Evolutionary conservation across 768 basidiomycete species (phyloP), one percentile per base, ranked within the genome.

Genomic region (Tulasnella sp.): DNA sequence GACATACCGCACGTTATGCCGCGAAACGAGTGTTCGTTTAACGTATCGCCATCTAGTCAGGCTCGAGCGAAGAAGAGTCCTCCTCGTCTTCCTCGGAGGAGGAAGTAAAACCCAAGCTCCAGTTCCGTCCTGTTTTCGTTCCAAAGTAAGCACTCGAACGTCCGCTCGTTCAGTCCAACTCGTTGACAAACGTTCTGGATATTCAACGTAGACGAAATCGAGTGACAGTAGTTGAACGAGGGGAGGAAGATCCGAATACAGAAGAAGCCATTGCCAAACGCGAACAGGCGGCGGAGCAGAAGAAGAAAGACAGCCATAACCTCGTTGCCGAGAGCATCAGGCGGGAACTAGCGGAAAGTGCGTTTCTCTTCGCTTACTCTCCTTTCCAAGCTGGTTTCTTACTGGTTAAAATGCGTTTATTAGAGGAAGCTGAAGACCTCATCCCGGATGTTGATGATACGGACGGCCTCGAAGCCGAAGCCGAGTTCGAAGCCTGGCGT

Each of bases 401-500:
- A 42, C 59, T 1, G 9, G 6, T 36, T 35, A 64, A 70, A 9
- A 14, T 69, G 26, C 41, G n/a, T 16, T 42, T 62, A 17, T 36
- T 76, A 98, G 96, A 94, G 85, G 94, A 98, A 79, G 94, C 92
- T 75, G 88, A 91, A 71, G 90, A 90, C 32, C 80, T 88, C 22
- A 81, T 91, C 39, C 91, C 92, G 1, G 95, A 98, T 74, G 86
- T 98, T 0, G 95, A 98, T 80, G 97, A 99, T 79, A 91, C 93
- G 5, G 97, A 99, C 77, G 96, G 92, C 1, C 78, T 95, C 64
- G 95, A 98, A 77, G 92, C 95, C 1, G 84, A 86, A 17, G 88
- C 79, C 68, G 97, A 98, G 79, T 99, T 99, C 76, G 95, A 98
- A 77, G 92, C 90, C 3, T 99, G 97, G 97, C 86, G 97, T 71